Evolutionary conservation across 176 grass and related monocot species (phyloP).

Genomic region (Eremochloa ophiuroides): DNA sequence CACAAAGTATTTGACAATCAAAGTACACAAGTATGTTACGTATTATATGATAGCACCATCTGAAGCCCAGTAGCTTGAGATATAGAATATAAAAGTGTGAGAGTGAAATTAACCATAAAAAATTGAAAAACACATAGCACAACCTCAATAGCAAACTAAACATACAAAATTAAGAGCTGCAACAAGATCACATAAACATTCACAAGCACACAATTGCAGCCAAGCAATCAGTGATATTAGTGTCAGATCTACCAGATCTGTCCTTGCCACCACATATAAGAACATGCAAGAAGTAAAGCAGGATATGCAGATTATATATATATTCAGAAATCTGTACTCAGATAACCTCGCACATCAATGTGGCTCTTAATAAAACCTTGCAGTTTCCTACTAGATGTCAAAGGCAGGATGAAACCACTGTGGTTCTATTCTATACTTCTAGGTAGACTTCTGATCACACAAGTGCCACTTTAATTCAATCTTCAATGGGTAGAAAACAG

Average conservation of each 20-base stretch:
- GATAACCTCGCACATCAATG: constrained; percentile 8
- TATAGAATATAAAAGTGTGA: background rate
- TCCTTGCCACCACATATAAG: constrained; percentile 13
- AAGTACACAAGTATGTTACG: background rate
- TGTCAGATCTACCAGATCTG: background rate
- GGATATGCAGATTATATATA: background rate
- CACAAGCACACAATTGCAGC: constrained; percentile 1
- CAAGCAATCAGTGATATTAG: background rate
- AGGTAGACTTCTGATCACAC: background rate
- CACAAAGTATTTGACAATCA: background rate
- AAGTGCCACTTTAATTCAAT: constrained; percentile 1
- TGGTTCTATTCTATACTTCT: constrained; percentile 1
- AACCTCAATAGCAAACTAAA: background rate
- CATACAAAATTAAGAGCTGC: background rate
- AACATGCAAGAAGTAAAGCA: constrained; percentile 10
- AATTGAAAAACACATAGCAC: background rate
- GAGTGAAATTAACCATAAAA: background rate
- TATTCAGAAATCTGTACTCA: constrained; percentile 21
- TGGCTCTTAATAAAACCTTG: background rate
- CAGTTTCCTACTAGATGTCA: background rate
- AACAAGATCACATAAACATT: background rate
- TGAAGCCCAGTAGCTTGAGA: background rate
- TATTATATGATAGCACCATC: background rate
- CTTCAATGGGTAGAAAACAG: background rate
- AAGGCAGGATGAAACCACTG: constrained; percentile 13